Evolutionary conservation across 129 eudicot species (phyloP), one percentile per base, ranked within the genome.

Genomic region (Glebionis coronaria): DNA sequence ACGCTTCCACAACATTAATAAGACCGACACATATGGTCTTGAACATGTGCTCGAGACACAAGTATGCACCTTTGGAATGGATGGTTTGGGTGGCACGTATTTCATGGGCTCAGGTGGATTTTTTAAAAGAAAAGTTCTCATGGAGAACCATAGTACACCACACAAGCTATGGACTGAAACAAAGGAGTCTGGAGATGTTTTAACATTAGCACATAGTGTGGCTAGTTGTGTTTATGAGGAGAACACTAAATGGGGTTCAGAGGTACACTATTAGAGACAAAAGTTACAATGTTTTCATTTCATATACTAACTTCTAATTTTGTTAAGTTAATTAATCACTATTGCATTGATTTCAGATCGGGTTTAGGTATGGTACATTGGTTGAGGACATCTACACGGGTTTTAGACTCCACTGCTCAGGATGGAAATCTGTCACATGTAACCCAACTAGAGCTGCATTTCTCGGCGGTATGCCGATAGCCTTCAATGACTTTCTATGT

Each of bases 341-440:
- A 9, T 12, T 64, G 46, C 28, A 0, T 18, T 31, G 3, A 49
- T 82, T 27, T 59, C 76, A 88, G 91, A 65, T 84, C 14, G 96
- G 96, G 12, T 78, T 85, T 61, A 67, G 84, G 40, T 89, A 86
- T 55, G 96, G 96, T n/a, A 65, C 82, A 2, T 72, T 81, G 81
- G 81, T 63, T 13, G 87, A 85, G 75, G 91, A 85, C 55, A 60
- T 44, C 12, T 73, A 64, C 68, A 76, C 91, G 1, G 64, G 87
- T 23, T 79, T 69, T 56, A 47, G 68, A 3, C 18, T 85, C 18
- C 91, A 85, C 2, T 82, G 87, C 69, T 56, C 52, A 23, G 87
- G 87, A 35, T 85, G 87, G 91, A 82, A 10, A 44, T 60, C 81
- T 0, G 54, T 79, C 0, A 70, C 65, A 3, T 85, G 91, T 62